A percentile compares a stretch with the other conserved stretches of the same genome.
phyloP scores from a whole-genome alignment of 202 grass and related monocot genomes.

The Hordeum pubiflorum region DNA sequence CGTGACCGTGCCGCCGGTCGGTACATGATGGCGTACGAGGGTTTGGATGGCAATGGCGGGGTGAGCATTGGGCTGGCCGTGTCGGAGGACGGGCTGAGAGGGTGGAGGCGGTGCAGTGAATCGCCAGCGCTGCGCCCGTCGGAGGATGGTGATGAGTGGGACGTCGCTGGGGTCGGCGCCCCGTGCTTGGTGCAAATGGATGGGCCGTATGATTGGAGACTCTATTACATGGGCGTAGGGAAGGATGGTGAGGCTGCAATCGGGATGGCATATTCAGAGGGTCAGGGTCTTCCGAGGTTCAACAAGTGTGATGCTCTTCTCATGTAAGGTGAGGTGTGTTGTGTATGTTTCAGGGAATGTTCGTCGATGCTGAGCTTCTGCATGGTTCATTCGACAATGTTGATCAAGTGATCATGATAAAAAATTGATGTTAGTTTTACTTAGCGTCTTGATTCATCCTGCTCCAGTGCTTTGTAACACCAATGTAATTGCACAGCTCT shows the following conservation, averaged over 20 bases:
- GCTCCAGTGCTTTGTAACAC: background rate
- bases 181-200: background rate
- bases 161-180: background rate
- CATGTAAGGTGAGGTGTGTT: background rate
- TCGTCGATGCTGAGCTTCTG: background rate
- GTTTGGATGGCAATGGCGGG: background rate
- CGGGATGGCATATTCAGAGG: background rate
- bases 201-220: background rate
- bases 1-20: background rate
- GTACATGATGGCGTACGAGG: background rate
- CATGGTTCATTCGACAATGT: background rate
- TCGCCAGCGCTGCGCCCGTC: background rate
- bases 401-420: background rate
- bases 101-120: background rate
- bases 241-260: background rate
- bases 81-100: background rate
- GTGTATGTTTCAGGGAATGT: background rate
- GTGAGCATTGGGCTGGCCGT: background rate
- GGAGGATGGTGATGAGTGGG: background rate
- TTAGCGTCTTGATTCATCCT: background rate
- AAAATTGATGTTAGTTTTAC: background rate
- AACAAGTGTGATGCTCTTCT: background rate
- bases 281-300: background rate
- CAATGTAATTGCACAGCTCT: background rate
- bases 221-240: background rate